These are phyloP conservation scores for Alternaria sp. DNA, from an alignment of 2,329 filamentous ascomycete species.

Conservation along the genomic window DNA sequence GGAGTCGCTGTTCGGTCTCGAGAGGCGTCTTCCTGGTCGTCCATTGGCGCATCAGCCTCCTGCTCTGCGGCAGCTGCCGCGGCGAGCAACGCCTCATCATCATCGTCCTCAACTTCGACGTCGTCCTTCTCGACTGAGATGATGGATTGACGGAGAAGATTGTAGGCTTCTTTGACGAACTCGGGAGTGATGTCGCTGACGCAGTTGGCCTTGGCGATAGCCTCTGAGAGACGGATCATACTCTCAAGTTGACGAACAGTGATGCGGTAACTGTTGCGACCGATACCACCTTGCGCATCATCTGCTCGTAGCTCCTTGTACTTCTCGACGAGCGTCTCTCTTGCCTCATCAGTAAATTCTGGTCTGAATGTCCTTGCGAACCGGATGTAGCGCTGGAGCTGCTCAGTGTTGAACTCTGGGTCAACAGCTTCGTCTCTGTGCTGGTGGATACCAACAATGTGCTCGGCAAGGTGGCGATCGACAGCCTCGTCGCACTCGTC, in stretches of 20 bases:
- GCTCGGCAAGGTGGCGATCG: conserved; percentile 88
- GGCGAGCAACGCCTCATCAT: conserved; percentile 65
- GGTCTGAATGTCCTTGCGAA: conserved; percentile 95
- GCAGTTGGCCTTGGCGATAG: conserved; percentile 98
- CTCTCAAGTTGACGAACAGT: conserved; percentile 95
- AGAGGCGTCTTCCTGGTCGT: conserved; percentile 46
- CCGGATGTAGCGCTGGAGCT: conserved; percentile 94
- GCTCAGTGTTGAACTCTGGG: conserved; percentile 94
- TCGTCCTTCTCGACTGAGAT: conserved; percentile 98
- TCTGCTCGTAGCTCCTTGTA: conserved; percentile 96
- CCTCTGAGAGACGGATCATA: conserved; percentile 93
- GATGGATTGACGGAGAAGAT: conserved; percentile 90
- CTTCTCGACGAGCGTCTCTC: conserved; percentile 81
- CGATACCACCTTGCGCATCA: conserved; percentile 91
- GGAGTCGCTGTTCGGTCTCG: conserved; percentile 45
- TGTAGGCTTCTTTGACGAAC: conserved; percentile 92
- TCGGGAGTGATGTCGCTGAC: conserved; percentile 84
- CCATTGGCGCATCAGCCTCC: conserved; percentile 50
- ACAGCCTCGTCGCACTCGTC: conserved; percentile 95
- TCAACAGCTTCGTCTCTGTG: conserved; percentile 88
- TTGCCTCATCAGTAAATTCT: conserved; percentile 87
- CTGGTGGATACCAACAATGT: conserved; percentile 94
- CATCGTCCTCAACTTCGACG: conserved; percentile 86
- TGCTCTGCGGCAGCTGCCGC: conserved; percentile 58
- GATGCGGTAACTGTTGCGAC: conserved; percentile 95